Evolutionary conservation across 352 stramenopile species (phyloP), one percentile per base, ranked within the genome.

Genomic region (Pilasporangium apinafurcum): DNA sequence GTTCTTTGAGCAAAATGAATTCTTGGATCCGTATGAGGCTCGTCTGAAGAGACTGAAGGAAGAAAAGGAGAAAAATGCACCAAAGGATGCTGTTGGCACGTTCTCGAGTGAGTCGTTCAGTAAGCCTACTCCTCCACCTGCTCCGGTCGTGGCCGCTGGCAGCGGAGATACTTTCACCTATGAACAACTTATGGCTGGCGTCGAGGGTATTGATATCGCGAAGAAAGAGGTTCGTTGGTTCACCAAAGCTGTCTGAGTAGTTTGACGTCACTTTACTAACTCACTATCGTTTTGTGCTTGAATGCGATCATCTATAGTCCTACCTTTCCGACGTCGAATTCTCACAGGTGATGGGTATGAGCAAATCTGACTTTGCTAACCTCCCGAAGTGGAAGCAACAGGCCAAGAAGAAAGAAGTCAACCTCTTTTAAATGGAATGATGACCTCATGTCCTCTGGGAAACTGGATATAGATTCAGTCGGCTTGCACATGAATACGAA

Each of bases 351-450:
- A 80, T 95, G 65, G 65, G 65, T 28, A 42, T 68, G 44, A 76
- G 37, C 52, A 83, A 65, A 59, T 52, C 41, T 36, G 82, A 89
- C 33, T 96, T 82, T 35, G 41, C 37, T 6, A 62, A 61, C 5
- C 55, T 91, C 14, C 71, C 83, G 29, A 92, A 92, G 62, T 96
- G 85, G 85, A 86, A 87, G 65, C 71, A 88, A 56, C 71, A 90
- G 44, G 67, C 68, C 28, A 86, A 88, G 64, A 96, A 96, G 74
- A 92, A 93, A 65, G 73, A 90, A 16, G 60, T 72, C 8, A 66
- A 77, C 24, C 64, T 96, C 32, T 96, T 96, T 58, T 95, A 81
- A 86, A n/a, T n/a, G n/a, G n/a, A n/a, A n/a, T n/a, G n/a, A n/a
- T n/a, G n/a, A n/a, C n/a, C n/a, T n/a, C n/a, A n/a, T n/a, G n/a